phyloP scores from a whole-genome alignment of 2,329 filamentous ascomycete species.

The Venturiaceae sp. region DNA sequence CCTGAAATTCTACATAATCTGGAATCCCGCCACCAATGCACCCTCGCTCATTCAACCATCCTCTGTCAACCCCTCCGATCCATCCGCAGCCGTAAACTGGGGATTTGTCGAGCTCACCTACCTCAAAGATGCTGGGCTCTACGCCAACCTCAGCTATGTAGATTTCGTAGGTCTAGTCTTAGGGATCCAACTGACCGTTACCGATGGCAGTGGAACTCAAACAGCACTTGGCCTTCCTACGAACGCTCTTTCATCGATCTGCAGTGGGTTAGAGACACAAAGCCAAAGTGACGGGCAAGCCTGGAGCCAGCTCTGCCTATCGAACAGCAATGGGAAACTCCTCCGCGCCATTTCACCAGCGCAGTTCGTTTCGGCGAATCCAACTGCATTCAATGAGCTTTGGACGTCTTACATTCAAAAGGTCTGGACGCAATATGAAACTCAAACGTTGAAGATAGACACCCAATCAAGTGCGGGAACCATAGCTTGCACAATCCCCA shows the following conservation, averaged over 20 bases:
- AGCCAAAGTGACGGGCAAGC: neutral
- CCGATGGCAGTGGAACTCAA: neutral
- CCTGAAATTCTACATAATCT: constrained; percentile 34
- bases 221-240: neutral
- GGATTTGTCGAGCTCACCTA: constrained; percentile 38
- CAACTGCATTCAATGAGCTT: neutral
- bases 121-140: constrained; percentile 33
- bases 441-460: neutral
- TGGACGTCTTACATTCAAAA: neutral
- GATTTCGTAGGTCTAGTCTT: constrained; percentile 55
- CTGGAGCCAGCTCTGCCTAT: neutral
- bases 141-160: constrained; percentile 56
- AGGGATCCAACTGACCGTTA: constrained; percentile 29
- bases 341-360: neutral
- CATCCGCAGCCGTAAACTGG: constrained; percentile 17
- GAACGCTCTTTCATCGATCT: neutral
- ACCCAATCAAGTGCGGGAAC: neutral
- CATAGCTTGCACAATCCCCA: neutral
- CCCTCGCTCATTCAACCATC: neutral
- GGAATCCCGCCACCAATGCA: neutral
- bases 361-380: neutral
- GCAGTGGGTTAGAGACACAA: neutral
- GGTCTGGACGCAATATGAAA: neutral
- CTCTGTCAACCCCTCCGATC: neutral
- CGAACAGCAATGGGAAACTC: neutral